Evolutionary conservation across 2,329 filamentous ascomycete genomes (phyloP).

Genomic region (Didymella sp.): DNA sequence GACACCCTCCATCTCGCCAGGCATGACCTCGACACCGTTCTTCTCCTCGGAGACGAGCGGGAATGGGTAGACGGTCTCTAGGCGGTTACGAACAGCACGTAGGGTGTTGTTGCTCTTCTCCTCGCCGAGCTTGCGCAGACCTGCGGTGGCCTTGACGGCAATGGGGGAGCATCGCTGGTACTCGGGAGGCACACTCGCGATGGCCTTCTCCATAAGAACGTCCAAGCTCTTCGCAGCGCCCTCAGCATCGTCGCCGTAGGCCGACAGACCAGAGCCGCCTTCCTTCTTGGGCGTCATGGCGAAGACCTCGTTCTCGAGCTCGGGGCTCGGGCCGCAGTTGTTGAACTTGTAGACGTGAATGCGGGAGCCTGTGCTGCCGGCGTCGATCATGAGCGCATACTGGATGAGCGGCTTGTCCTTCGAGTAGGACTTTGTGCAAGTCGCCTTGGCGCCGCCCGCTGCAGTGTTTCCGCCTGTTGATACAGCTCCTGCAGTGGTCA

Average conservation of each 20-base stretch:
- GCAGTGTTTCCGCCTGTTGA: conserved; percentile 52
- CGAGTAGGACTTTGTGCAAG: conserved; percentile 83
- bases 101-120: conserved; percentile 85
- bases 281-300: conserved; percentile 88
- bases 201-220: conserved; percentile 81
- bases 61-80: conserved; percentile 93
- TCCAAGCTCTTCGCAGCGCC: conserved; percentile 91
- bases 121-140: conserved; percentile 82
- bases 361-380: conserved; percentile 94
- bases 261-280: conserved; percentile 80
- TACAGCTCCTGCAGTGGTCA: conserved; percentile 24
- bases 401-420: conserved; percentile 93
- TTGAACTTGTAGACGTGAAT: conserved; percentile 99
- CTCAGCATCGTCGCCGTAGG: conserved; percentile 84
- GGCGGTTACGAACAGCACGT: conserved; percentile 78
- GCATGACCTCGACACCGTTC: conserved; percentile 94
- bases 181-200: conserved; percentile 83
- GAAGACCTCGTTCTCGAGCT: conserved; percentile 91
- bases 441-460: conserved; percentile 67
- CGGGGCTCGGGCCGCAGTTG: conserved; percentile 94
- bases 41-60: conserved; percentile 86
- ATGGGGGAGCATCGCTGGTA: conserved; percentile 92
- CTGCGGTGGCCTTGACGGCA: conserved; percentile 97
- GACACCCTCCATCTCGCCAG: conserved; percentile 94
- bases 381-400: conserved; percentile 98